Conservation (phyloP, 148 eudicot genomes). For the Rhododendron molle region DNA sequence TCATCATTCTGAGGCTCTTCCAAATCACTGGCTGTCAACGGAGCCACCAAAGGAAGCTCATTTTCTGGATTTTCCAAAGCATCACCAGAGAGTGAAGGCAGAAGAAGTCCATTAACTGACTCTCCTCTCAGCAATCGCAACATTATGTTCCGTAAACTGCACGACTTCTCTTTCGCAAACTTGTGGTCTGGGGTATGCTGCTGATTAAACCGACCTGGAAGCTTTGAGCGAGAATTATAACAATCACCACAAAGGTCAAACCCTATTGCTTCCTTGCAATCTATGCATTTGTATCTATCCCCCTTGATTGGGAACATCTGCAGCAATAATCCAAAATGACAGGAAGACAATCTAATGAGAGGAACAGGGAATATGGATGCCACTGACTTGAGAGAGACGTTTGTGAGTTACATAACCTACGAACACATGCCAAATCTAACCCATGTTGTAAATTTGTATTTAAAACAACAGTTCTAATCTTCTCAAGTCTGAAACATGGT, state of each 20-base stretch:
- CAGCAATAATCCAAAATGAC: not conserved
- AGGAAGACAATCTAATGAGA: not conserved
- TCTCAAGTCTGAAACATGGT: not conserved
- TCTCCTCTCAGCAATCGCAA: not conserved
- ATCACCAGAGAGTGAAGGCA: not conserved
- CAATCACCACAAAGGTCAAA: conserved; percentile 71
- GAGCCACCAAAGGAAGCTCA: not conserved
- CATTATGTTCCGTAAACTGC: not conserved
- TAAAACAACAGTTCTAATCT: not conserved
- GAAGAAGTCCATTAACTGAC: not conserved
- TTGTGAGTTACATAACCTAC: not conserved
- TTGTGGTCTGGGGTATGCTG: conserved; percentile 67
- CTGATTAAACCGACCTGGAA: conserved; percentile 77
- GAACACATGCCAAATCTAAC: not conserved
- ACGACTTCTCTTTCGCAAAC: conserved; percentile 25
- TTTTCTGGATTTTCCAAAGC: not conserved
- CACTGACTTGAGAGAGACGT: not conserved
- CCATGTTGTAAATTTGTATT: not conserved
- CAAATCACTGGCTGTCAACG: not conserved
- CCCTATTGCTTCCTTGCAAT: conserved; percentile 51
- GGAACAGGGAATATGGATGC: not conserved
- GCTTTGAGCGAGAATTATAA: conserved; percentile 44
- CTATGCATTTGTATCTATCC: conserved; percentile 54
- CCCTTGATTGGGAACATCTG: conserved; percentile 75
- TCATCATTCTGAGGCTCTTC: not conserved